These are phyloP conservation scores for Tolypocladium pustulatum DNA, from an alignment of 2,329 filamentous ascomycete species.

Conservation along the genomic window DNA sequence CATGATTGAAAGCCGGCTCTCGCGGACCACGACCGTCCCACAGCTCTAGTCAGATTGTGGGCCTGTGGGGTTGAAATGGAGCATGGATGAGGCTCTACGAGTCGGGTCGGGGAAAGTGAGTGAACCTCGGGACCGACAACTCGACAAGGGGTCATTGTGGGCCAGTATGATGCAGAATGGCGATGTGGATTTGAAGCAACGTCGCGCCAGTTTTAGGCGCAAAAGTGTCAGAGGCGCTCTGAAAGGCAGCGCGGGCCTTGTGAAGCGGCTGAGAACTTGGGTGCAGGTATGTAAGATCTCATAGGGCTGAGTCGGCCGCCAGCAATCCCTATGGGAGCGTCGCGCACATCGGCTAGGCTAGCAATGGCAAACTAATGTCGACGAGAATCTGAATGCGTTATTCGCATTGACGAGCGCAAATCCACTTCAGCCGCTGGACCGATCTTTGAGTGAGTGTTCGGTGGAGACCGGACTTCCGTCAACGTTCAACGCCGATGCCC, in stretches of 20 bases:
- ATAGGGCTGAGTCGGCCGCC: background rate
- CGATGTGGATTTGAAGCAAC: too few species aligned
- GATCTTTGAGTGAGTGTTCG: background rate
- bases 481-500: background rate
- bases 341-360: background rate
- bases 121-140: background rate
- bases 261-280: background rate
- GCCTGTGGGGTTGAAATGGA: background rate
- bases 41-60: background rate
- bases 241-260: too few species aligned
- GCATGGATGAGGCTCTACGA: background rate
- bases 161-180: background rate
- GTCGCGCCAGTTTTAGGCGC: too few species aligned
- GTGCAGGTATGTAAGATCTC: background rate
- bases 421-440: background rate
- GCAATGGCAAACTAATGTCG: background rate
- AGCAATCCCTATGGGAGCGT: background rate
- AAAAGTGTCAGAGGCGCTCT: too few species aligned
- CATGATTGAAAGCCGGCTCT: background rate
- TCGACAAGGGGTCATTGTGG: background rate
- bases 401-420: background rate
- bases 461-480: background rate
- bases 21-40: background rate
- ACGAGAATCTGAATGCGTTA: background rate
- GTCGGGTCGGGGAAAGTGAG: background rate